Conservation (phyloP, 306 rosid genomes). For the Corylus avellana region DNA sequence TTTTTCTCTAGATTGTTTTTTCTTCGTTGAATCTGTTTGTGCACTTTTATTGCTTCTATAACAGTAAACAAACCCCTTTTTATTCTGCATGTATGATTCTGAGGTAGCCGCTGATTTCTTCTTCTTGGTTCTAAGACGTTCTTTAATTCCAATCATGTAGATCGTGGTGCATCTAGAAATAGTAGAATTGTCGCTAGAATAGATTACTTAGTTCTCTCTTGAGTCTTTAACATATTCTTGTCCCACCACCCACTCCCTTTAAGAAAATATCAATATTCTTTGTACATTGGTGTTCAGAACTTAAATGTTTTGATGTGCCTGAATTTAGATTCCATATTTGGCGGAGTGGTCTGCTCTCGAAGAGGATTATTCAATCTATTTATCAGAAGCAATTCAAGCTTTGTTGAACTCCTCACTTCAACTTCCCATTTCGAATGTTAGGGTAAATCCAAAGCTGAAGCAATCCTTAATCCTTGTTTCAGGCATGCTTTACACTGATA, state of each 20-base stretch:
- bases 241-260: background rate
- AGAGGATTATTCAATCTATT: slow-evolving; percentile 58
- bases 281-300: slow-evolving; percentile 22
- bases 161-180: background rate
- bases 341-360: slow-evolving; percentile 71
- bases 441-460: slow-evolving; percentile 38
- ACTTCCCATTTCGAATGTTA: slow-evolving; percentile 64
- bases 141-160: background rate
- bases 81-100: too few species aligned
- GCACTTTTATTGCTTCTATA: background rate
- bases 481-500: slow-evolving; percentile 5
- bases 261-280: background rate
- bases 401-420: slow-evolving; percentile 68
- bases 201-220: background rate
- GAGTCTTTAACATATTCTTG: background rate
- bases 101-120: too few species aligned
- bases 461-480: slow-evolving; percentile 13
- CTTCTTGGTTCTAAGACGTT: too few species aligned
- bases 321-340: slow-evolving; percentile 65
- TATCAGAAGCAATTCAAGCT: slow-evolving; percentile 61
- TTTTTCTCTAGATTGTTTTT: too few species aligned
- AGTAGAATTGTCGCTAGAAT: background rate
- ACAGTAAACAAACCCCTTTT: background rate
- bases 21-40: too few species aligned
- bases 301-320: slow-evolving; percentile 16